phyloP scores from a whole-genome alignment of 352 stramenopile species.

The Phytophthora pisi region DNA sequence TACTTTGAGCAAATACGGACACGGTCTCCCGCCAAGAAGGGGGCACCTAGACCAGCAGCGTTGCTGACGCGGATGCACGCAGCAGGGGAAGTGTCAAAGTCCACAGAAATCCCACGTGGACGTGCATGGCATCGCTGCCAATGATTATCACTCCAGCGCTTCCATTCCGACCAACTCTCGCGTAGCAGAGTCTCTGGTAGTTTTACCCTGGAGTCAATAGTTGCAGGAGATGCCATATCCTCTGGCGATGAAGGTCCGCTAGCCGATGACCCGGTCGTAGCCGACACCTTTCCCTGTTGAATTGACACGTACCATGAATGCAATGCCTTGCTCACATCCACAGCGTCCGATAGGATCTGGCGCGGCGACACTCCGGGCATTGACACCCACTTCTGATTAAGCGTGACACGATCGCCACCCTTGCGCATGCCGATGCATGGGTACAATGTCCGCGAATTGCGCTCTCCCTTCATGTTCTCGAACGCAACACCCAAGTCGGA shows the following conservation, averaged over 20 bases:
- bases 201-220: slow-evolving; percentile 31
- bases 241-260: slow-evolving; percentile 9
- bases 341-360: slow-evolving; percentile 81
- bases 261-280: slow-evolving; percentile 10
- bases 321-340: slow-evolving; percentile 91
- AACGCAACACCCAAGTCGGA: slow-evolving; percentile 97
- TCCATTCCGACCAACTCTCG: slow-evolving; percentile 86
- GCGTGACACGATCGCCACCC: slow-evolving; percentile 93
- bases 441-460: slow-evolving; percentile 91
- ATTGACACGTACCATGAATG: slow-evolving; percentile 81
- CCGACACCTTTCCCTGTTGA: slow-evolving; percentile 40
- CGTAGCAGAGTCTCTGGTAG: slow-evolving; percentile 65
- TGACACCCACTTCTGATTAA: slow-evolving; percentile 95
- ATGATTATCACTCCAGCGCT: slow-evolving; percentile 83
- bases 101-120: slow-evolving; percentile 90
- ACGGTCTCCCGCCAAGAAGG: slow-evolving; percentile 93
- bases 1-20: slow-evolving; percentile 94
- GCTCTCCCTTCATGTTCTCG: slow-evolving; percentile 91
- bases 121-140: slow-evolving; percentile 84
- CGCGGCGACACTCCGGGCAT: slow-evolving; percentile 77
- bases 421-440: slow-evolving; percentile 97
- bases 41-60: slow-evolving; percentile 84
- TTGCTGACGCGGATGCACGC: slow-evolving; percentile 91
- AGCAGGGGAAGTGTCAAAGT: slow-evolving; percentile 93
- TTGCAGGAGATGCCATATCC: neutral